A percentile compares a stretch with the other conserved stretches of the same genome.
Conservation (phyloP, 2,329 filamentous ascomycete genomes). For the Trichoderma gracile region DNA sequence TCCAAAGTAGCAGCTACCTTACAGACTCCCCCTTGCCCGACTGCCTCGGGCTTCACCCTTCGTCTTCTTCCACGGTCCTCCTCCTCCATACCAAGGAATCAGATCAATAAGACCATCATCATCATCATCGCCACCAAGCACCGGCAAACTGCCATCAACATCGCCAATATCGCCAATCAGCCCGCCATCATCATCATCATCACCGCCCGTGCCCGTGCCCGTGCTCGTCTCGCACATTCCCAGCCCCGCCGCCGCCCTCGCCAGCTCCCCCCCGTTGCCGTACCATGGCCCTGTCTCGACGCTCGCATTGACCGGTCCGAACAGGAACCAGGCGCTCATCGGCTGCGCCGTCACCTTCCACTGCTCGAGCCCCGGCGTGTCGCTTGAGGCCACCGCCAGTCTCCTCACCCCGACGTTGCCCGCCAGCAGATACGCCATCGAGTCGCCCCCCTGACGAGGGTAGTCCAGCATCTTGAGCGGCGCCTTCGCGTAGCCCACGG, state of each 20-base stretch:
- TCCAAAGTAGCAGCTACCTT: too few species aligned
- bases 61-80: not conserved
- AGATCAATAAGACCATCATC: not conserved
- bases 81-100: not conserved
- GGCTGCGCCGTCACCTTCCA: conserved; percentile 37
- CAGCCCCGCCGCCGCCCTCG: conserved; percentile 16
- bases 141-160: not conserved
- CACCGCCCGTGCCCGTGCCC: too few species aligned
- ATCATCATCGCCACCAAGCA: not conserved
- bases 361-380: not conserved
- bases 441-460: conserved; percentile 25
- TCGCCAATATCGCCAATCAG: not conserved
- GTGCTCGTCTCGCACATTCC: conserved; percentile 11
- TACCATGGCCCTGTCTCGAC: conserved; percentile 27
- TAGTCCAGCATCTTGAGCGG: conserved; percentile 43
- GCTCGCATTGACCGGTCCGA: conserved; percentile 39
- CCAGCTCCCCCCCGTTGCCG: conserved; percentile 29
- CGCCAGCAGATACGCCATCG: conserved; percentile 41
- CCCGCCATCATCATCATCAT: not conserved
- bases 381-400: conserved; percentile 25
- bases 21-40: not conserved
- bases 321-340: conserved; percentile 45
- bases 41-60: not conserved
- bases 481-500: conserved; percentile 44
- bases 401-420: conserved; percentile 42